Evolutionary conservation across 495 filamentous ascomycete genomes (phyloP).

Genomic region (Cercophora newfieldiana): DNA sequence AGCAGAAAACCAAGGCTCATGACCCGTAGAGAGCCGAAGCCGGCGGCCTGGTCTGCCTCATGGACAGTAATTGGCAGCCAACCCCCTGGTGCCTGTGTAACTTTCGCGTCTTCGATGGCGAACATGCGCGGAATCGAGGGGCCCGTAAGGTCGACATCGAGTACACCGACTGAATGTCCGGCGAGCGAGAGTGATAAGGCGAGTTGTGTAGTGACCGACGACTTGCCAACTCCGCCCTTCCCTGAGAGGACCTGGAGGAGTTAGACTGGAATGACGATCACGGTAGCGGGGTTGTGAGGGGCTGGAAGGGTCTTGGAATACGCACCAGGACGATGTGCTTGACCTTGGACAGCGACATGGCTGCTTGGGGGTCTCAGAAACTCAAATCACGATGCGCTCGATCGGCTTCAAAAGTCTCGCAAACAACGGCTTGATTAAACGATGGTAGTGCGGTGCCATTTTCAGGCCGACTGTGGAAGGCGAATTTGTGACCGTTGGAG

Average conservation of each 20-base stretch:
- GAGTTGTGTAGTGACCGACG: constrained; percentile 91
- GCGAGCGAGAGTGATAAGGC: constrained; percentile 84
- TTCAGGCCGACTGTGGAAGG: background rate
- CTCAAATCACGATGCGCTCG: background rate
- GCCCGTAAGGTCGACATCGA: constrained; percentile 94
- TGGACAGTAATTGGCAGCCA: constrained; percentile 90
- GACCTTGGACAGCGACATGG: constrained; percentile 59
- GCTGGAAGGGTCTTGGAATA: constrained; percentile 7
- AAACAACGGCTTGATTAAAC: too few species aligned
- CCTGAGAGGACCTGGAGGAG: constrained; percentile 76
- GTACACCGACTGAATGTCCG: constrained; percentile 85
- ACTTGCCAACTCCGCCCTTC: constrained; percentile 98
- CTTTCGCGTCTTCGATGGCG: constrained; percentile 81
- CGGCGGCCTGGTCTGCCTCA: constrained; percentile 46
- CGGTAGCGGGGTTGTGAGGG: constrained; percentile 17
- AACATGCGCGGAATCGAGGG: constrained; percentile 95
- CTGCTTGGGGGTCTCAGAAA: constrained; percentile 14
- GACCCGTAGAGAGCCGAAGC: constrained; percentile 70
- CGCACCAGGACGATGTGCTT: constrained; percentile 62
- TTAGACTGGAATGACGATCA: constrained; percentile 10
- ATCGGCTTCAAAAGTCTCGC: background rate
- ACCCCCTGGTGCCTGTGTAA: constrained; percentile 83
- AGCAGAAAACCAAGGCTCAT: constrained; percentile 95
- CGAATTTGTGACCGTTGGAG: constrained; percentile 8
- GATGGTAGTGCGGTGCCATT: background rate